Evolutionary conservation across 2,329 filamentous ascomycete species (phyloP), one percentile per base, ranked within the genome.

Genomic region (Aureobasidium uvarum): DNA sequence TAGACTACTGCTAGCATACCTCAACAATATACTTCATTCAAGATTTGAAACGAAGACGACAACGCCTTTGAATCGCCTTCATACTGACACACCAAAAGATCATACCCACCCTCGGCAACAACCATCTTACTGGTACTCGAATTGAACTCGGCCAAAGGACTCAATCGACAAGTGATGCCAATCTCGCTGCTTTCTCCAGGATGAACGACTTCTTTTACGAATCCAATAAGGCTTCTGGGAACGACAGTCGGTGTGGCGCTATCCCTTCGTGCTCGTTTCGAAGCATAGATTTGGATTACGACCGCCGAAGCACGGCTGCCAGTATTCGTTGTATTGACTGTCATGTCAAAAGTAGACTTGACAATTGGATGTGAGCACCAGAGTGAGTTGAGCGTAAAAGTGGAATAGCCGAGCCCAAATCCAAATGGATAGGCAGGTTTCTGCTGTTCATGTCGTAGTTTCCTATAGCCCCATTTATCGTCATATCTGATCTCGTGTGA

Each of bases 391-490:
- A 63, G 60, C 20, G 46, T 20, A 18, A 63, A 63, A 3, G 23
- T 54, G 18, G 46, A 51, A 39, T 66, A 66, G 13, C 56, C 59
- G 31, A 66, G 65, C 1, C 65, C 65, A 13, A 56, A 66, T 7
- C 65, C 65, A 11, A 70, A 63, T 2, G 68, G 65, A 50, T 65
- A 69, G 5, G 51, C 52, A 11, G 68, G 67, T 25, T 59, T 72
- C 68, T 67, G 67, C 14, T 66, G 64, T 14, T 70, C 62, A 51
- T 68, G 69, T 59, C 73, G 71, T 8, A 73, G 66, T 14, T 71
- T 55, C 31, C 68, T 64, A 41, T 73, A 71, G 14, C 72, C 71
- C 60, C 67, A 71, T 23, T 60, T 36, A 31, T 60, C 56, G 31
- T 50, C 56, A 20, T 60, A 60, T 39, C 16, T 50, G 70, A 71